Conservation (phyloP, 2,329 filamentous ascomycete genomes). For the Epichloe bromicola region DNA sequence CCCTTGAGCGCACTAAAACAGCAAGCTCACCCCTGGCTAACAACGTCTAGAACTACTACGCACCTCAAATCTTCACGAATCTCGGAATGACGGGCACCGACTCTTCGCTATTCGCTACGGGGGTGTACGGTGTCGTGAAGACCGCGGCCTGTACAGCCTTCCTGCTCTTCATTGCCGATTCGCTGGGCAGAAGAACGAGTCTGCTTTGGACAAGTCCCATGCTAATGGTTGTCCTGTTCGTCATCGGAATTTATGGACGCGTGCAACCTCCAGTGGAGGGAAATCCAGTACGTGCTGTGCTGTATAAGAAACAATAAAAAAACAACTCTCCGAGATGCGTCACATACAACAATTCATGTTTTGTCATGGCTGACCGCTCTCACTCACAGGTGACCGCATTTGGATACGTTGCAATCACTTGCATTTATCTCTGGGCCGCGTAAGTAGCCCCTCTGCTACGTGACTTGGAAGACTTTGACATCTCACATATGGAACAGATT, state of each 20-base stretch:
- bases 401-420: slow-evolving; percentile 57
- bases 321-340: too few relatives aligned
- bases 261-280: slow-evolving; percentile 43
- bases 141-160: slow-evolving; percentile 50
- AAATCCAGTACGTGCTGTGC: slow-evolving; percentile 22
- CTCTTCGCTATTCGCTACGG: slow-evolving; percentile 56
- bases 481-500: slow-evolving; percentile 23
- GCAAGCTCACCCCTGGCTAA: not conserved
- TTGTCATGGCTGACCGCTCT: not conserved
- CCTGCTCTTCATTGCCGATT: slow-evolving; percentile 55
- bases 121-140: slow-evolving; percentile 62
- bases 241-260: slow-evolving; percentile 59
- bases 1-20: not conserved
- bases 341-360: too few relatives aligned
- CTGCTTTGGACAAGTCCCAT: slow-evolving; percentile 52
- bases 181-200: slow-evolving; percentile 48
- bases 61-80: slow-evolving; percentile 54
- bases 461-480: not conserved
- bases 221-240: slow-evolving; percentile 50
- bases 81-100: slow-evolving; percentile 45
- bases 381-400: slow-evolving; percentile 40
- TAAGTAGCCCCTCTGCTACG: slow-evolving; percentile 12
- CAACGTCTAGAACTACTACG: slow-evolving; percentile 46
- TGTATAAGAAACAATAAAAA: too few relatives aligned
- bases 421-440: slow-evolving; percentile 58